These are phyloP conservation scores for Torulaspora indica DNA, from an alignment of 805 yeast species.

Conservation along the genomic window DNA sequence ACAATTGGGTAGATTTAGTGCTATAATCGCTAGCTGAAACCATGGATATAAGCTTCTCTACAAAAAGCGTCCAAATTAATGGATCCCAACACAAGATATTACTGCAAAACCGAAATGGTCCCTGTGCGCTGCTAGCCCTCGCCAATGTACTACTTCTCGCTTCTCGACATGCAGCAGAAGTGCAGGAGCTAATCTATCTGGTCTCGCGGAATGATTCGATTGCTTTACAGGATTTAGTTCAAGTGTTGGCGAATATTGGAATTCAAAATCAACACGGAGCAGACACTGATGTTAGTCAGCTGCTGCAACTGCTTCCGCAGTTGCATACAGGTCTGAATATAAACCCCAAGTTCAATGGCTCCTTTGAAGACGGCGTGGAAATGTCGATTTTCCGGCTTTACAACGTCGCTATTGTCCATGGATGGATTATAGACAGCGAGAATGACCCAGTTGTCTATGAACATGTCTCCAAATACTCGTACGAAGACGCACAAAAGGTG, in stretches of 20 bases:
- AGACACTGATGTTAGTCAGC: slow-evolving; percentile 37
- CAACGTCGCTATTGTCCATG: slow-evolving; percentile 66
- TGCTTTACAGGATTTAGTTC: slow-evolving; percentile 41
- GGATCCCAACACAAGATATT: slow-evolving; percentile 46
- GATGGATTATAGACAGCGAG: slow-evolving; percentile 64
- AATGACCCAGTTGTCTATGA: slow-evolving; percentile 34
- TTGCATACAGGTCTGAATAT: slow-evolving; percentile 67
- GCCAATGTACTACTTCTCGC: slow-evolving; percentile 62
- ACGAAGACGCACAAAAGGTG: slow-evolving; percentile 57
- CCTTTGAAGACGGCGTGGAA: slow-evolving; percentile 51
- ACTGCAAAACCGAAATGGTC: slow-evolving; percentile 78
- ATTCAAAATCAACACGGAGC: slow-evolving; percentile 33
- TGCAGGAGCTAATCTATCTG: slow-evolving; percentile 30
- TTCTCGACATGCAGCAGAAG: slow-evolving; percentile 30
- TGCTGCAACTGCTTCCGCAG: slow-evolving; percentile 55
- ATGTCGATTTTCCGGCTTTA: slow-evolving; percentile 54
- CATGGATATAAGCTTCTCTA: slow-evolving; percentile 24
- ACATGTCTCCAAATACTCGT: slow-evolving; percentile 42
- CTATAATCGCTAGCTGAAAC: background rate
- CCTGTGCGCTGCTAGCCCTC: slow-evolving; percentile 80
- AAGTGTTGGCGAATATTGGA: slow-evolving; percentile 48
- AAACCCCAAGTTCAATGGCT: slow-evolving; percentile 64
- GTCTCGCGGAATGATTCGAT: slow-evolving; percentile 35
- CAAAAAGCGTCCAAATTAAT: slow-evolving; percentile 35
- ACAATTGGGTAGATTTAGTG: background rate